These are phyloP conservation scores for Boletus rubroflammeus DNA, from an alignment of 768 basidiomycete species.

Conservation along the genomic window DNA sequence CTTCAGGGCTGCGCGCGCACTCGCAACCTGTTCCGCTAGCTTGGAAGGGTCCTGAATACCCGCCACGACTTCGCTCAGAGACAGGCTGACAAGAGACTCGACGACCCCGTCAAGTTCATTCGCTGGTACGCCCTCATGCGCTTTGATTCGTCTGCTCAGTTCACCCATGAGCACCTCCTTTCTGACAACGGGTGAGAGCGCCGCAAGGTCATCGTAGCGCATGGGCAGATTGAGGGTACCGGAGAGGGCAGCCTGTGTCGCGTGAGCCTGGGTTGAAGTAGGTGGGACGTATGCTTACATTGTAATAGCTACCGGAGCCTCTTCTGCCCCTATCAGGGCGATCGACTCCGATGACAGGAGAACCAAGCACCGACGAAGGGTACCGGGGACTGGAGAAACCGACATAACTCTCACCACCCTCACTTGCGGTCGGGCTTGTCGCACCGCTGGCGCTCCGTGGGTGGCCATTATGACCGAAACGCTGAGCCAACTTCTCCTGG, in stretches of 20 bases:
- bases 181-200: constrained; percentile 82
- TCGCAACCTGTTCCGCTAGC: constrained; percentile 60
- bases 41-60: constrained; percentile 68
- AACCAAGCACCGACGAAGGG: constrained; percentile 46
- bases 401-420: constrained; percentile 70
- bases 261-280: constrained; percentile 3
- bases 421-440: constrained; percentile 80
- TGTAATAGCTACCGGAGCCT: constrained; percentile 85
- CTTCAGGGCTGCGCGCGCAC: constrained; percentile 34
- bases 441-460: constrained; percentile 79
- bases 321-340: constrained; percentile 64
- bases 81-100: constrained; percentile 64
- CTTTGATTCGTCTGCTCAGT: constrained; percentile 68
- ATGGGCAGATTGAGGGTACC: constrained; percentile 80
- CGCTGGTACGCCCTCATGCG: constrained; percentile 48
- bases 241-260: constrained; percentile 66
- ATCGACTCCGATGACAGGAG: constrained; percentile 54
- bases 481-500: constrained; percentile 81
- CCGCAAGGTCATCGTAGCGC: constrained; percentile 82
- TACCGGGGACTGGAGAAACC: constrained; percentile 75
- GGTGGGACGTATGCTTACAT: constrained; percentile 42
- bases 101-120: constrained; percentile 63
- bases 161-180: constrained; percentile 85
- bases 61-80: constrained; percentile 72
- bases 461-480: constrained; percentile 78